phyloP scores from a whole-genome alignment of 768 basidiomycete genomes.

The Austroboletus eburneus region DNA sequence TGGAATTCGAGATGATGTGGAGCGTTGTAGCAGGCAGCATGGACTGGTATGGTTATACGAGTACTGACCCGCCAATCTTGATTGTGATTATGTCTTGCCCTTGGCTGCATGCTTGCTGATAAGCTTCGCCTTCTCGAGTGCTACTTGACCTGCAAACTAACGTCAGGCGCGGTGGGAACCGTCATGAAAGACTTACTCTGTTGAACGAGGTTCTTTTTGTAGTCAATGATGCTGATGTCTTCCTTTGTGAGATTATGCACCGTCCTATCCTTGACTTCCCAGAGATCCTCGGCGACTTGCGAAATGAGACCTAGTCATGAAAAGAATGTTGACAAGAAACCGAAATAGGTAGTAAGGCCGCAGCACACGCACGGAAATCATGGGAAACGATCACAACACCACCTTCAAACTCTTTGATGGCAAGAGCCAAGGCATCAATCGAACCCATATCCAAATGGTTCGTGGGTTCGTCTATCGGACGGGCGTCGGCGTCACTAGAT shows the following conservation, averaged over 20 bases:
- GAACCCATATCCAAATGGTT: constrained; percentile 98
- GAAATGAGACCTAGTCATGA: constrained; percentile 73
- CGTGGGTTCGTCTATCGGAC: constrained; percentile 76
- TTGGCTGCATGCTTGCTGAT: constrained; percentile 80
- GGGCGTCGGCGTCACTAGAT: constrained; percentile 3
- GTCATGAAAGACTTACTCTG: constrained; percentile 51
- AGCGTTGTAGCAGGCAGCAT: constrained; percentile 7
- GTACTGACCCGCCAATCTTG: not conserved
- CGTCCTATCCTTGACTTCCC: constrained; percentile 96
- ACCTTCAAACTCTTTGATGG: constrained; percentile 96
- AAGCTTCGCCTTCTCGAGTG: constrained; percentile 91
- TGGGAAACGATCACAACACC: constrained; percentile 99
- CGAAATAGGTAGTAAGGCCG: constrained; percentile 1
- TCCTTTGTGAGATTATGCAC: constrained; percentile 89
- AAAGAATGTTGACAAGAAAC: constrained; percentile 10
- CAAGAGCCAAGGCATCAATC: constrained; percentile 91
- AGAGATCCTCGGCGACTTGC: constrained; percentile 97
- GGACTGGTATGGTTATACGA: not conserved
- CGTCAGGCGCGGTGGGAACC: constrained; percentile 3
- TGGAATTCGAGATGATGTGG: constrained; percentile 10
- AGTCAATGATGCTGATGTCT: constrained; percentile 89
- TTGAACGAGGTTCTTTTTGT: constrained; percentile 83
- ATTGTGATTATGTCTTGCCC: constrained; percentile 51
- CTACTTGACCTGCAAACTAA: constrained; percentile 56
- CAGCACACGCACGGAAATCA: constrained; percentile 81